phyloP scores from a whole-genome alignment of 345 rosid species.

The Boechera retrofracta region DNA sequence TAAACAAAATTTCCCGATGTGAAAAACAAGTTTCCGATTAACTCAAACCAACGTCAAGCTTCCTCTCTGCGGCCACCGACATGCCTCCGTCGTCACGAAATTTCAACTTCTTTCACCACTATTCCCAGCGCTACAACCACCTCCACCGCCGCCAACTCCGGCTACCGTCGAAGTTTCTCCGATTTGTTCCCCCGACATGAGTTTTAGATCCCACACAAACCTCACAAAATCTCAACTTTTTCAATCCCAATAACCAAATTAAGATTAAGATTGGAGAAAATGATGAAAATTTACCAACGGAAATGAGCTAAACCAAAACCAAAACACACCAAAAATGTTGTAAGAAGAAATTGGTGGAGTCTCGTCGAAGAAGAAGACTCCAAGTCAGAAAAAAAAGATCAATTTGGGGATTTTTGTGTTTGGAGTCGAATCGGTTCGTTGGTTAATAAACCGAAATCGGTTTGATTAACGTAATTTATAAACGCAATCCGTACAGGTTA shows the following conservation, averaged over 20 bases:
- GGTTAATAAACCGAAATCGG: too few relatives aligned
- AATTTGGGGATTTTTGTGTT: too few relatives aligned
- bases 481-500: too few relatives aligned
- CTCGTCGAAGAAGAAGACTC: too few relatives aligned
- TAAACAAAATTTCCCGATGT: too few relatives aligned
- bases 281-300: not conserved
- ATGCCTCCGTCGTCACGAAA: too few relatives aligned
- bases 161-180: constrained; percentile 57
- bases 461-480: too few relatives aligned
- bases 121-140: constrained; percentile 45
- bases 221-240: constrained; percentile 44
- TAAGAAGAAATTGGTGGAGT: constrained; percentile 1
- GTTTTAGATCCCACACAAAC: constrained; percentile 36
- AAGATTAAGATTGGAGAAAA: constrained; percentile 17
- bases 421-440: too few relatives aligned
- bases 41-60: too few relatives aligned
- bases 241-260: constrained; percentile 12
- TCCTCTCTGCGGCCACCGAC: too few relatives aligned
- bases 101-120: constrained; percentile 42
- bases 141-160: constrained; percentile 45
- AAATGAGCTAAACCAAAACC: not conserved
- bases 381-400: too few relatives aligned
- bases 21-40: too few relatives aligned
- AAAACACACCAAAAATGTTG: not conserved
- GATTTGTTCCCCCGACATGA: constrained; percentile 71